Base-by-base conservation (phyloP, 2,329 filamentous ascomycete species). In the Tricladium varicosporioides region DNA sequence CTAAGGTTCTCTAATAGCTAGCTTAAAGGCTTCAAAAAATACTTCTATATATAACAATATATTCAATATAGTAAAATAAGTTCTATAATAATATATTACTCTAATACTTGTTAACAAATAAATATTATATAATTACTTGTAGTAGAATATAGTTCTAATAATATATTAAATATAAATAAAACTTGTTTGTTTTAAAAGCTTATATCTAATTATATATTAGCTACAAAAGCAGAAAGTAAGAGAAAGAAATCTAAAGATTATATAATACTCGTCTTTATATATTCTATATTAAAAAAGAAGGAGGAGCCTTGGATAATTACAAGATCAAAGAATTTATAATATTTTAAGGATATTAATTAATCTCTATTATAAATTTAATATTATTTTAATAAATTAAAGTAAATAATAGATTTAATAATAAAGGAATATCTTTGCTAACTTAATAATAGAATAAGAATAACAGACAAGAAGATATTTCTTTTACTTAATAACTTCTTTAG, bases 351-450 rank as follows among this genome's bases (percentile, higher is more conserved):
- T 11, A 31, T 53, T 32, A 57, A 53, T 48, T 19, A 32, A 14
- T 2, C 42, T 5, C 15, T 22, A 15, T 18, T 58, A 16, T 5
- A 40, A 42, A 45, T 57, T 18, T 3, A 14, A 42, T 57, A 57
- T 40, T 43, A 18, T 3, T 42, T 9, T 16, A 62, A 56, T 19
- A 58, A 58, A 16, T 33, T 36, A 13, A 58, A 58, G 46, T 58
- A 18, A 44, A 58, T 58, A 22, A 54, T n/a, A n/a, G 46, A 36
- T 5, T 11, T 51, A 9, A 54, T 58, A 2, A 16, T 22, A 4
- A 16, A 58, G 27, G 51, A 58, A 15, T 54, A 45, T 33, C 31
- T 58, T 40, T 4, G 33, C 8, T 54, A 19, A 45, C 22, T 58
- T 5, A 31, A 58, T 47, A 51, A 50, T 27, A 49, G 51, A 19